Evolutionary conservation across 345 rosid genomes (phyloP), one percentile per base, ranked within the genome.

Genomic region (Gossypium ekmanianum): DNA sequence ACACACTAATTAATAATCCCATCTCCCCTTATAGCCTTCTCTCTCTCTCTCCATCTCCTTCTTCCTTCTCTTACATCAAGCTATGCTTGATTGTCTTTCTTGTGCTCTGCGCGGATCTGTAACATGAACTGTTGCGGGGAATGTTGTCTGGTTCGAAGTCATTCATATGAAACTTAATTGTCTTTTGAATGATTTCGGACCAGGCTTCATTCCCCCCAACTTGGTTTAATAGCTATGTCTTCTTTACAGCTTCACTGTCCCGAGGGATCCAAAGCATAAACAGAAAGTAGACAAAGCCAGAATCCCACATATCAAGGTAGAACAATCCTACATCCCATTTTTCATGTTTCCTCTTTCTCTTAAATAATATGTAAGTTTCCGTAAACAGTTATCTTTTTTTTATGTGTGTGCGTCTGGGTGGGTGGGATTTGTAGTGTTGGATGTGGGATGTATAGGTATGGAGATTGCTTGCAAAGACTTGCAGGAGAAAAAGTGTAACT

Each of bases 121-220:
- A 50, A 43, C 26, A 73, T 74, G 78, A 77, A 77, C 74, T 81
- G 95, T 88, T 89, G 90, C 80, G 97, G 92, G 84, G 93, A 82
- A 81, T 84, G 95, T 85, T 74, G 97, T 85, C 88, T 92, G 95
- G 95, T 83, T 83, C 97, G 97, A 91, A 79, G 84, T 80, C 87
- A 80, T 83, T 88, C 85, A 62, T 64, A 54, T 71, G 61, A 75
- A 66, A 43, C 39, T 67, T 45, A 7, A 18, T 8, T 17, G 68
- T 17, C 47, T 8, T 11, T 3, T 80, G 80, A 79, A 80, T 79
- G 94, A 83, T 87, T 81, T 91, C 96, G 97, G 92, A 92, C 97
- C 97, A 91, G 97, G 92, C 94, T 88, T 89, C 96, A 91, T 92
- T 91, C 96, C 97, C 93, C 92, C 80, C 88, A 88, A 84, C 96